Evolutionary conservation across 2,329 filamentous ascomycete genomes (phyloP).

Genomic region (Zelopaecilomyces penicillatus): DNA sequence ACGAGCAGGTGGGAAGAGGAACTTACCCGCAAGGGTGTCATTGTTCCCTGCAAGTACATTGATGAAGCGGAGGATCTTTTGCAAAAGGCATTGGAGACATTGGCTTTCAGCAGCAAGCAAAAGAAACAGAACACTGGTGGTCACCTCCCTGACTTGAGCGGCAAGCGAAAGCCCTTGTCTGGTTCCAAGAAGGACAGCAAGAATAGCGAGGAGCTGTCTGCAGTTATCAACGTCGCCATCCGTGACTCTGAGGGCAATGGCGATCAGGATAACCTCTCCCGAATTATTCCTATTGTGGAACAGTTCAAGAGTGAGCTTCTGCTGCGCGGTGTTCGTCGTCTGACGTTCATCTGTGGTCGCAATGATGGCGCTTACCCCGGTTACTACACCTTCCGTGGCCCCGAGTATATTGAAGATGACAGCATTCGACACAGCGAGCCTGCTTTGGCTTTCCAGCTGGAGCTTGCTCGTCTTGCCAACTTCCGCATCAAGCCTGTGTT

Average conservation of each 20-base stretch:
- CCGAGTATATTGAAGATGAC: constrained; percentile 79
- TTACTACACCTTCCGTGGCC: constrained; percentile 97
- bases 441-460: constrained; percentile 95
- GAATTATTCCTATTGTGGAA: constrained; percentile 67
- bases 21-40: constrained; percentile 82
- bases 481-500: constrained; percentile 98
- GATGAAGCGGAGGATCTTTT: constrained; percentile 90
- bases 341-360: constrained; percentile 95
- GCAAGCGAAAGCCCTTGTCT: constrained; percentile 53
- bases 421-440: constrained; percentile 97
- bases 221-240: constrained; percentile 87
- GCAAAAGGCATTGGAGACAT: constrained; percentile 71
- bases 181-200: constrained; percentile 17
- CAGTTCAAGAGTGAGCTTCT: constrained; percentile 79
- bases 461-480: constrained; percentile 86
- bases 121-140: constrained; percentile 47
- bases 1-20: constrained; percentile 64
- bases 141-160: constrained; percentile 64
- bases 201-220: constrained; percentile 72
- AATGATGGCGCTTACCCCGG: constrained; percentile 90
- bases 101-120: constrained; percentile 54
- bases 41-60: constrained; percentile 85
- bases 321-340: constrained; percentile 70
- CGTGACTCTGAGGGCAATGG: constrained; percentile 77
- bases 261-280: constrained; percentile 70